Evolutionary conservation across 169 alveolate genomes (phyloP), one percentile per base, ranked within the genome.

Genomic region (Toxoplasma gondii): DNA sequence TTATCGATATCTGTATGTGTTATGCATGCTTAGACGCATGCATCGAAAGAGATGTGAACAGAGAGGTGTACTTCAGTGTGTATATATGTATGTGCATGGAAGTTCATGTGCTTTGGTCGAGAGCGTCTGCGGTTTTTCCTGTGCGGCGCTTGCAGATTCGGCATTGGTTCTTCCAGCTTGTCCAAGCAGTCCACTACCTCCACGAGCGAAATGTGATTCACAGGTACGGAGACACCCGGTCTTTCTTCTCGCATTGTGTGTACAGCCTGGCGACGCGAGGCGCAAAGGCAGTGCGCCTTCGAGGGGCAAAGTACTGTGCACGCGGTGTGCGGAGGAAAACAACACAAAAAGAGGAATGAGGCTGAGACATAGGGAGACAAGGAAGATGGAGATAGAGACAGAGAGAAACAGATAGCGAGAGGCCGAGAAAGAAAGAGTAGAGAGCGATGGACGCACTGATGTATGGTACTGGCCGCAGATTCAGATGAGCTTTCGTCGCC

Each of bases 171-270:
- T 53, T 22, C 88, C 95, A 82, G 88, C 69, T 67, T 17, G 53
- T 87, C 10, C 93, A 93, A 88, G 95, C 95, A 34, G 93, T 93
- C 70, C 92, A 93, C 83, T 88, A 93, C 67, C 87, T 93, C 38
- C 95, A 93, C 64, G 88, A 88, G 84, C 70, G 70, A 19, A 93
- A 93, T 41, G 90, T 93, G 49, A 78, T 93, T 10, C 95, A 93
- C 91, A 34, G 94, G 94, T 92, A 17, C 22, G 86, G 58, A 49
- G 58, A 78, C 45, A n/a, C 16, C 9, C 86, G 44, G 45, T 7
- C 39, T n/a, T n/a, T n/a, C n/a, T n/a, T n/a, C 34, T 69, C 58
- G 24, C 91, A 45, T 7, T 7, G 82, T 31, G 5, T 27, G 82
- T 27, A 17, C 41, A 34, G 38, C 38, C 38, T 69, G 44, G 2